phyloP scores from a whole-genome alignment of 306 rosid genomes.

The Trifolium repens region DNA sequence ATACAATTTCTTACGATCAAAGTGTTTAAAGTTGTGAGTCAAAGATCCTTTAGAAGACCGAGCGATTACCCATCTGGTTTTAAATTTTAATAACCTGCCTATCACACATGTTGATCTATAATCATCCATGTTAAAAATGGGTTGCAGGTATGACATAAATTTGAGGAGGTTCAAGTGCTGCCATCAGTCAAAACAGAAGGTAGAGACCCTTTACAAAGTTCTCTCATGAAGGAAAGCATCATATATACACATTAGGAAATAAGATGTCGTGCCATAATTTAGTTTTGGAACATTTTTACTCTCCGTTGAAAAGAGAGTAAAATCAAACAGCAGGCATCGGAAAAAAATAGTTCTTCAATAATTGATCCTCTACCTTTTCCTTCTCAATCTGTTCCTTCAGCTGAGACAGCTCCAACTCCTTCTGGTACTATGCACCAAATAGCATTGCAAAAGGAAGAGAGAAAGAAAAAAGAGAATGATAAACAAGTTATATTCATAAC shows the following conservation, averaged over 20 bases:
- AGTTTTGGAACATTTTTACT: slow-evolving; percentile 6
- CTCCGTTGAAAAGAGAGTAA: slow-evolving; percentile 5
- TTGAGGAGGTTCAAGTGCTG: slow-evolving; percentile 8
- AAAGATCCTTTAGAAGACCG: slow-evolving; percentile 18
- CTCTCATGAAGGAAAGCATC: slow-evolving; percentile 6
- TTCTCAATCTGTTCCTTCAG: slow-evolving; percentile 81
- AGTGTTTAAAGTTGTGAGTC: slow-evolving; percentile 4
- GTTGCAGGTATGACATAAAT: slow-evolving; percentile 15
- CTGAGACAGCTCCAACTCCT: slow-evolving; percentile 78
- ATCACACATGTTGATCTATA: not conserved
- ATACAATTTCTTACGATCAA: not conserved
- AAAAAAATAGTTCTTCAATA: not conserved
- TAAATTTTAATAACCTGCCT: slow-evolving; percentile 5
- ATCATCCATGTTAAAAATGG: slow-evolving; percentile 4
- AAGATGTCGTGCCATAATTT: not conserved
- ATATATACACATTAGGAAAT: slow-evolving; percentile 23
- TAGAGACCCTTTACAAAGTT: slow-evolving; percentile 23
- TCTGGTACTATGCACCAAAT: slow-evolving; percentile 65
- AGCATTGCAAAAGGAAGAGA: slow-evolving; percentile 34
- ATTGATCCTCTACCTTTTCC: slow-evolving; percentile 67
- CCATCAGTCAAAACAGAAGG: slow-evolving; percentile 3
- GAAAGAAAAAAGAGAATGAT: not conserved
- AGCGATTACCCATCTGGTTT: not conserved
- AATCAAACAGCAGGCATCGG: slow-evolving; percentile 11
- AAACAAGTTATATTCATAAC: slow-evolving; percentile 37